Base-by-base conservation (phyloP, 2,329 filamentous ascomycete species). In the Colletotrichum graminicola region DNA sequence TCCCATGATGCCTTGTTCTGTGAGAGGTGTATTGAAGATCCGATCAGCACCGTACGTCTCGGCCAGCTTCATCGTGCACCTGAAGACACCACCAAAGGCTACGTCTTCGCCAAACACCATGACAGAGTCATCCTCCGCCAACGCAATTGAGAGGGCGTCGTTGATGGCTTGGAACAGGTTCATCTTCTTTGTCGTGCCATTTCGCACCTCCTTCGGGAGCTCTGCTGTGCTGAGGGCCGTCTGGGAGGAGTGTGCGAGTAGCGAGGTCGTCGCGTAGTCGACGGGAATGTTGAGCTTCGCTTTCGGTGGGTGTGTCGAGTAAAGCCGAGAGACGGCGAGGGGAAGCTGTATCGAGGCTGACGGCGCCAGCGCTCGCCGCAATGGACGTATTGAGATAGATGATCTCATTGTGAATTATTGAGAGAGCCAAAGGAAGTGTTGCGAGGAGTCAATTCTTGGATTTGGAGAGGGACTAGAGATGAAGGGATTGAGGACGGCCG, bases 141-240 rank as follows among this genome's bases (percentile, higher is more conserved):
- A 87, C 32, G 95, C 94, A 71, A 92, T 93, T 29, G 93, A 89
- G 29, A 99, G 87, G 14, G 95, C 95, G 75, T 95, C 91, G 80
- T 98, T 98, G 84, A 99, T 91, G 62, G 96, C 92, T 80, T 97
- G 94, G 84, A 96, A 98, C 47, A 98, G 88, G 82, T 98, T 98
- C 87, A 97, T 92, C 75, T 93, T 92, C 79, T 94, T 94, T 3
- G 94, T 95, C 1, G 91, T 87, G 56, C 91, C 90, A 79, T 90
- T 90, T 74, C 88, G 89, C 39, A 90, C 85, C 26, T 91, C 86
- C 41, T 85, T 79, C 0, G 93, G 86, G 5, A 98, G 89, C 77
- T 97, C 94, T 5, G 89, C 85, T 77, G 92, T 92, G 59, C 86
- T 83, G 23, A 97, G 87, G 10, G 94, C 90, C 1, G 90, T 84